A percentile compares a stretch with the other conserved stretches of the same genome.
Evolutionary conservation across 192 early-diverging fungal genomes (phyloP).

Genomic region (Coemansia nantahalensis): DNA sequence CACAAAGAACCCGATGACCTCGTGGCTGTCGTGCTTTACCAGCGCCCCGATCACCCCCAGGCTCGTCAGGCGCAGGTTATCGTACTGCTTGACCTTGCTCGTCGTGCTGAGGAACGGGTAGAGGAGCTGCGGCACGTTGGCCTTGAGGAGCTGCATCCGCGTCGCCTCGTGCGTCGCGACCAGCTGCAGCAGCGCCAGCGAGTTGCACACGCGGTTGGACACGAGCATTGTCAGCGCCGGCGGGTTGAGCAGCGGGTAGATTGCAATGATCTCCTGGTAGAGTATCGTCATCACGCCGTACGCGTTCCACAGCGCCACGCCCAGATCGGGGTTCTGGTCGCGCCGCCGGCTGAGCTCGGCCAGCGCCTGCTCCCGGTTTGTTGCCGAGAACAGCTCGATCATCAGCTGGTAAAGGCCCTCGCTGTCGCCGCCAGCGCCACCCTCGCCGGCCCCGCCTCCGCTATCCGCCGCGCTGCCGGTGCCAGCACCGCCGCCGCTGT

Average conservation of each 20-base stretch:
- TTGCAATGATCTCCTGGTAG: slow-evolving; percentile 93
- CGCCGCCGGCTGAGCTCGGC: slow-evolving; percentile 91
- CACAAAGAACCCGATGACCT: slow-evolving; percentile 93
- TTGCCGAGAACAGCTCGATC: slow-evolving; percentile 76
- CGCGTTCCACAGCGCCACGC: slow-evolving; percentile 96
- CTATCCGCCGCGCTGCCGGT: not conserved
- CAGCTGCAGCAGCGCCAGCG: slow-evolving; percentile 91
- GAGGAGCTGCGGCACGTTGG: slow-evolving; percentile 95
- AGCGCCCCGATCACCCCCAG: slow-evolving; percentile 95
- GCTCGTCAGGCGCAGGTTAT: slow-evolving; percentile 91
- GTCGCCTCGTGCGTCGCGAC: slow-evolving; percentile 95
- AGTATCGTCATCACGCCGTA: slow-evolving; percentile 95
- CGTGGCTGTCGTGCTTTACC: slow-evolving; percentile 97
- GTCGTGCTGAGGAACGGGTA: slow-evolving; percentile 98
- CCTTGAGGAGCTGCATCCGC: slow-evolving; percentile 61
- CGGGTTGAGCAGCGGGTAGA: slow-evolving; percentile 88
- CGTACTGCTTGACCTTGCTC: slow-evolving; percentile 92
- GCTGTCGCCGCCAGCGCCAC: slow-evolving; percentile 56
- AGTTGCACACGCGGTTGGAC: slow-evolving; percentile 96
- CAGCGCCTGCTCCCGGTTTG: slow-evolving; percentile 82
- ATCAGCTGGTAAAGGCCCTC: slow-evolving; percentile 82
- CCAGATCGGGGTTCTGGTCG: slow-evolving; percentile 94
- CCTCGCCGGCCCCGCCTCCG: slow-evolving; percentile 1
- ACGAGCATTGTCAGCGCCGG: slow-evolving; percentile 82
- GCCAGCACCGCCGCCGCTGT: slow-evolving; percentile 1